Percentiles rank a stretch among this genome's conserved stretches.
Conservation (phyloP, 176 grass and related monocot genomes). For the Zoysia japonica region DNA sequence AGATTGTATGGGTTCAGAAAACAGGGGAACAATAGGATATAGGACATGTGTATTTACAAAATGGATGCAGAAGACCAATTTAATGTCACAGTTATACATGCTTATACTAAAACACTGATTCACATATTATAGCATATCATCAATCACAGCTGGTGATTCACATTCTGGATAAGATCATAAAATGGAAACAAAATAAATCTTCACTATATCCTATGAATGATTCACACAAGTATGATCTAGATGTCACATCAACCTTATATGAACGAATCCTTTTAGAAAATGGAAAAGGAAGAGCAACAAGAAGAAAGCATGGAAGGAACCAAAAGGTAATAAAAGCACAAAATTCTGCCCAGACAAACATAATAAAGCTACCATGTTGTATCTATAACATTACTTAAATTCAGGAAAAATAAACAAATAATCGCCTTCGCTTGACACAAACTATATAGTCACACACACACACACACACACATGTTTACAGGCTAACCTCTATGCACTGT, state of each 20-base stretch:
- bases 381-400: too few species aligned
- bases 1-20: not conserved
- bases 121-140: not conserved
- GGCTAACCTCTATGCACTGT: not conserved
- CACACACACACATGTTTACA: not conserved
- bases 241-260: constrained; percentile 5
- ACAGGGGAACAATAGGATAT: not conserved
- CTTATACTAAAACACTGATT: not conserved
- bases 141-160: not conserved
- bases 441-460: not conserved
- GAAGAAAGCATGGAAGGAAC: not conserved
- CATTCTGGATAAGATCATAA: not conserved
- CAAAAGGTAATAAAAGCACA: not conserved
- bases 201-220: too few species aligned
- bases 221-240: too few species aligned
- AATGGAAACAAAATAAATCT: not conserved
- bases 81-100: not conserved
- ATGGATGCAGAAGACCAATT: not conserved
- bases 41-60: not conserved
- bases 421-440: not conserved
- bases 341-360: not conserved
- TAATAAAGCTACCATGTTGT: too few species aligned
- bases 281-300: not conserved
- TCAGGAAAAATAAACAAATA: too few species aligned
- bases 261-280: not conserved